Percentiles rank a stretch among this genome's conserved stretches.
Evolutionary conservation across 148 eudicot species (phyloP).

Genomic region (Cornus kousa): DNA sequence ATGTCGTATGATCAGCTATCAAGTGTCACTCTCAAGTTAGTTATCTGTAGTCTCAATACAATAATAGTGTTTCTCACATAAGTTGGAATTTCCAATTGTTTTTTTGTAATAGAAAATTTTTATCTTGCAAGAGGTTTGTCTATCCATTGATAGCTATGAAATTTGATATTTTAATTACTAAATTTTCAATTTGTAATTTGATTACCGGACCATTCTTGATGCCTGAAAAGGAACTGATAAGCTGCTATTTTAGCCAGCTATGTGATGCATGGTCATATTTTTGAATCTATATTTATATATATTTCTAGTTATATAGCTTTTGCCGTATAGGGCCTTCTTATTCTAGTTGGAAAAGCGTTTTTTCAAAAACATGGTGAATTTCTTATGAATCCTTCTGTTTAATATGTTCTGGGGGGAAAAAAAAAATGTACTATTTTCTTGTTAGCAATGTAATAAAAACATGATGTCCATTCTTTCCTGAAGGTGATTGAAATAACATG

Average conservation of each 20-base stretch:
- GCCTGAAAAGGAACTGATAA: background rate
- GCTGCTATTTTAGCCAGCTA: background rate
- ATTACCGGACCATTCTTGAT: too few relatives aligned
- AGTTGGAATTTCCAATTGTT: background rate
- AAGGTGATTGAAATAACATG: slow-evolving; percentile 25
- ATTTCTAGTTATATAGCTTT: background rate
- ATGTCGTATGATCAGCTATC: background rate
- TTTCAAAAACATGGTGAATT: background rate
- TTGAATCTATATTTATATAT: background rate
- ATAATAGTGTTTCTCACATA: background rate
- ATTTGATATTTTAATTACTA: background rate
- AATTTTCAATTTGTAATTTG: background rate
- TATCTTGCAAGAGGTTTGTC: background rate
- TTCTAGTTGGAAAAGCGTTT: background rate
- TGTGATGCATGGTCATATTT: background rate
- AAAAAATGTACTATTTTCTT: background rate
- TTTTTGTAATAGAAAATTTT: too few relatives aligned
- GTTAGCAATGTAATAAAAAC: background rate
- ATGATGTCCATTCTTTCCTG: background rate
- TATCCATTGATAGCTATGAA: background rate
- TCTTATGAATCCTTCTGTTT: background rate
- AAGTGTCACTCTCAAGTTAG: background rate
- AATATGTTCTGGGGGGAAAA: background rate
- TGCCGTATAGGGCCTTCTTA: background rate
- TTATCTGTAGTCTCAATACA: too few relatives aligned